phyloP scores from a whole-genome alignment of 129 eudicot genomes.

The Glebionis coronaria region DNA sequence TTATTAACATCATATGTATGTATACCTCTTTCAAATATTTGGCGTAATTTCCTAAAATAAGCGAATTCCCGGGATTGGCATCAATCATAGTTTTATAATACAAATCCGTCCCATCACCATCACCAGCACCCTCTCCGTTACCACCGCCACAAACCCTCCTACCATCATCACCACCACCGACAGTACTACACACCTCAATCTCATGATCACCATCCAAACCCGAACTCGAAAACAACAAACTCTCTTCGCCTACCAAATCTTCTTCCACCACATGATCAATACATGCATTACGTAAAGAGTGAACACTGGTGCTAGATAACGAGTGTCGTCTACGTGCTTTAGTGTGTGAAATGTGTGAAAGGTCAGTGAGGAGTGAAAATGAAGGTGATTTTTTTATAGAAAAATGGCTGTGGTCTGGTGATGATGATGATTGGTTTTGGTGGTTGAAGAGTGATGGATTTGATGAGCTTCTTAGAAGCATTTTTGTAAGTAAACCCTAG shows the following conservation, averaged over 20 bases:
- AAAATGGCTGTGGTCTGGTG: constrained; percentile 17
- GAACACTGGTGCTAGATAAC: too few relatives aligned
- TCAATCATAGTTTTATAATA: constrained; percentile 58
- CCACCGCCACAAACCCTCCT: constrained; percentile 35
- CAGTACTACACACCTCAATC: constrained; percentile 16
- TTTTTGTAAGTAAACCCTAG: neutral
- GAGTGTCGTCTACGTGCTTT: constrained; percentile 19
- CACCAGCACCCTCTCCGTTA: constrained; percentile 22
- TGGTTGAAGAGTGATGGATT: constrained; percentile 39
- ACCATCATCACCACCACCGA: constrained; percentile 31
- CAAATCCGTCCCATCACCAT: constrained; percentile 35
- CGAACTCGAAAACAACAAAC: too few relatives aligned
- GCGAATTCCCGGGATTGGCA: constrained; percentile 51
- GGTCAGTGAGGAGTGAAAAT: too few relatives aligned
- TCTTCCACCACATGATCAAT: constrained; percentile 22
- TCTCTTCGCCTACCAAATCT: too few relatives aligned
- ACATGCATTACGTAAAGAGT: neutral
- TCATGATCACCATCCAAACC: constrained; percentile 31
- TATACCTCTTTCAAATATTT: constrained; percentile 68
- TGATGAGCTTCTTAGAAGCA: constrained; percentile 56
- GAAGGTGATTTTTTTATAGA: constrained; percentile 19
- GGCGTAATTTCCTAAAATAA: constrained; percentile 64
- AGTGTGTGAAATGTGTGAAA: neutral
- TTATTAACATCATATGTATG: too few relatives aligned
- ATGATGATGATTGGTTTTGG: constrained; percentile 6